Base-by-base conservation (phyloP, 2,329 filamentous ascomycete species). In the Alternaria angustiovoidea region DNA sequence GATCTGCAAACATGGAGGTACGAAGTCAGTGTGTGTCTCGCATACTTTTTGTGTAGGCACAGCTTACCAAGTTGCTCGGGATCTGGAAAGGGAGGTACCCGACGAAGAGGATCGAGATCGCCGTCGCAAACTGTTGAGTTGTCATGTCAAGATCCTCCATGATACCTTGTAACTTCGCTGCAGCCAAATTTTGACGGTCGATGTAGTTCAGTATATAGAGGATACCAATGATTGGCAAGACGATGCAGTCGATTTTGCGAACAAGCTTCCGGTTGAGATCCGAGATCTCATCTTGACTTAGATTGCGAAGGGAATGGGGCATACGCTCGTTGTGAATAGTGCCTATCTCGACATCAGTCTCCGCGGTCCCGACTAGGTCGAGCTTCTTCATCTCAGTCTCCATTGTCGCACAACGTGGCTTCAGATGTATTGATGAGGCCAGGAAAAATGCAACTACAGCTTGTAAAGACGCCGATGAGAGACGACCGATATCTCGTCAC, bases 231-330 rank as follows among this genome's bases (percentile, higher is more conserved):
- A 39, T 39, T 11, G 36, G 36, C 36, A 39, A n/a, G n/a, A 39
- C 18, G 36, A 39, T 20, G 18, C 16, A 20, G n/a, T 39, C 36
- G 7, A 39, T 14, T n/a, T 39, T 39, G 16, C n/a, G 16, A 8
- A 39, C 36, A 42, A 87, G 63, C 44, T 69, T 68, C 48, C 47
- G 52, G 52, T 68, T 65, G 43, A 69, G 62, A 8, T 24, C 38
- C 7, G 34, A 39, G 28, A 69, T 52, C 42, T 69, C 67, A 16
- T 69, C 65, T 11, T 66, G 43, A 48, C 63, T 65, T 36, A 68
- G 48, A 26, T 18, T 39, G 16, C 65, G 59, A 20, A 69, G 60
- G 4, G 60, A 62, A 5, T 68, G 60, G 42, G 67, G 67, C 54
- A 66, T 57, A 28, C 65, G 59, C 28, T 51, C 28, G 38, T 61